Evolutionary conservation across 2,329 filamentous ascomycete species (phyloP), one percentile per base, ranked within the genome.

Genomic region (Aspergillus fijiensis): DNA sequence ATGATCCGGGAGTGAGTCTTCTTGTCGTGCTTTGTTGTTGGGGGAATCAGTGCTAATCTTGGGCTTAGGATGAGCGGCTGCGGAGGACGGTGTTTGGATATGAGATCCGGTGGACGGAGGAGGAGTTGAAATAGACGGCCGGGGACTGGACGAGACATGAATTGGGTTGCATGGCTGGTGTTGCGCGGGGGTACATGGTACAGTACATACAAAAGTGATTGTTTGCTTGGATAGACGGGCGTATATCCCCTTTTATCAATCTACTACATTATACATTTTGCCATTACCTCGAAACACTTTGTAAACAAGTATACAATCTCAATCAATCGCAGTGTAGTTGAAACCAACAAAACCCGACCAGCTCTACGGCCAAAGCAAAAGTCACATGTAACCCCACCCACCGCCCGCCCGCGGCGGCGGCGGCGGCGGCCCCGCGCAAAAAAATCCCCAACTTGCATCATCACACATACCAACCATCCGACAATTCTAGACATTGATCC

Each of bases 21-120:
- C 33, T 35, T 29, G 10, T 16, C 4, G 2, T 25, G 33, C 27
- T 23, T 23, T 23, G 31, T 2, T 35, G 11, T n/a, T n/a, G n/a
- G 33, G 12, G 9, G 12, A 35, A 10, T 16, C 4, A 16, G 14
- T 55, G 50, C 68, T 73, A 49, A 71, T 45, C 21, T 3, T 14
- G 21, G 31, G 27, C 5, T 2, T 64, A 86, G 82, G 92, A 96
- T 76, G 85, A 94, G 76, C 84, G 87, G 64, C 80, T 96, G 60
- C 85, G 91, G 65, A 88, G 90, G 74, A 96, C 91, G 7, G 92
- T 96, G 7, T 92, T 89, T 68, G 90, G 90, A 21, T 96, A 90
- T 76, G 83, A 87, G 61, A 75, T 96, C 64, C 81, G 80, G 61
- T 95, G 91, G 91, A 67, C 71, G 23, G 63, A 67, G 39, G 74